phyloP scores from a whole-genome alignment of 2,329 filamentous ascomycete genomes.

The Alternaria consortialis region DNA sequence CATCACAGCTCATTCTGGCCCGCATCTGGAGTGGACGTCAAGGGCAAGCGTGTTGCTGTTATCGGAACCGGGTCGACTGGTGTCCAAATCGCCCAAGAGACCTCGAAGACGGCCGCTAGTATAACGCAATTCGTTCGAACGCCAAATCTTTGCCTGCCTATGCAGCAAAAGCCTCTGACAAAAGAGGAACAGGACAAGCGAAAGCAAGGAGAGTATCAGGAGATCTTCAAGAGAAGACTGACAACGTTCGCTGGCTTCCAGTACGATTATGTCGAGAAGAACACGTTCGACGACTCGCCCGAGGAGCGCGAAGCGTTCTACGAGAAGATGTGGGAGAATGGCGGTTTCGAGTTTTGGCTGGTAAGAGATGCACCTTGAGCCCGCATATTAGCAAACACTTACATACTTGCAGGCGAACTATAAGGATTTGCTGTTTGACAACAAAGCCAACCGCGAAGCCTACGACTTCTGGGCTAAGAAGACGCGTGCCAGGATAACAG shows the following conservation, averaged over 20 bases:
- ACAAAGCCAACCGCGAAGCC: constrained; percentile 54
- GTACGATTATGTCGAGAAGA: constrained; percentile 64
- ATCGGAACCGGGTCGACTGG: constrained; percentile 72
- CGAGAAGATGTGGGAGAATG: constrained; percentile 52
- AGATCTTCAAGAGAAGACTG: constrained; percentile 63
- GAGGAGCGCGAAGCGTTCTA: constrained; percentile 57
- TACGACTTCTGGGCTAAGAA: constrained; percentile 60
- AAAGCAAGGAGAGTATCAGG: constrained; percentile 51
- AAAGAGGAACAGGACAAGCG: constrained; percentile 60
- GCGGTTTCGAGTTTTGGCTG: constrained; percentile 55
- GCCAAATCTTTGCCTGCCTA: constrained; percentile 71
- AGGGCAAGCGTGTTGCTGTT: constrained; percentile 67
- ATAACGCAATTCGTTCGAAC: constrained; percentile 72
- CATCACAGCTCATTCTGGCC: constrained; percentile 71
- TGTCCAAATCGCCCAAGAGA: constrained; percentile 70
- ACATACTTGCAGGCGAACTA: constrained; percentile 33
- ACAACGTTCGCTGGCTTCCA: constrained; percentile 67
- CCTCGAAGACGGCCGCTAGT: constrained; percentile 60
- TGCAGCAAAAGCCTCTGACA: constrained; percentile 62
- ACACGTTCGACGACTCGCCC: constrained; percentile 59
- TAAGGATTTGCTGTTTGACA: constrained; percentile 53
- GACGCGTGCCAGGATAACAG: constrained; percentile 53
- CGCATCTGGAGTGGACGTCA: constrained; percentile 63
- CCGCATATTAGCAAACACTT: not conserved
- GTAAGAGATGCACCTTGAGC: constrained; percentile 48